Base-by-base conservation (phyloP, 75 land plant species). In the Larix kaempferi region DNA sequence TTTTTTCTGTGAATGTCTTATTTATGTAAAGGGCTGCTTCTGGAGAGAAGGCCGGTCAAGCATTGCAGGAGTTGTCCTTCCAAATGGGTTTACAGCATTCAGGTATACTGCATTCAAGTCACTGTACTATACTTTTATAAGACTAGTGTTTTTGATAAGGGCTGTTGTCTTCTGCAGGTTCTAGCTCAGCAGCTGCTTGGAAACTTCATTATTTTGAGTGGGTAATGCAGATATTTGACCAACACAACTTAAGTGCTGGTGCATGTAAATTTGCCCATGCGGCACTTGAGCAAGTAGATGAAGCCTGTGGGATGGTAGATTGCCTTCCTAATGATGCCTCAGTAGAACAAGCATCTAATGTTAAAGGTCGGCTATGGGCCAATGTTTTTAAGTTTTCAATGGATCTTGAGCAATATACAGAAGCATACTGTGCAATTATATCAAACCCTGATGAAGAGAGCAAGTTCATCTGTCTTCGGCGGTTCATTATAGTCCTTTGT, bases 141-240 rank as follows among this genome's bases (percentile, higher is more conserved):
- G 77, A 66, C 57, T 80, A 78, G 83, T 74, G 56, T 8, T 74
- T 74, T 54, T 62, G 10, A 62, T n/a, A n/a, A n/a, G 12, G 22
- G 21, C 1, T 19, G 8, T n/a, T 62, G 25, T 57, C n/a, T 44
- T 57, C 83, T 81, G 90, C 75, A 77, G 89, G 78, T 77, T 60
- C 33, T 64, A 83, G 61, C 33, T 77, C 92, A 35, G 66, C 78
- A 79, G 88, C 87, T 29, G 81, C 84, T 64, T 94, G 98, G 98
- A 95, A 78, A 82, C 85, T 94, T 86, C 85, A 85, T 33, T 97
- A 97, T 76, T 97, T 88, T 82, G 95, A 97, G 74, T 97, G 93
- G 93, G 93, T 83, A 35, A 97, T 97, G 98, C 94, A 94, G 75
- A 75, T 97, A 52, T 97, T 97, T 88, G 99, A 97, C 85, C 99